Percentiles rank a stretch among this genome's conserved stretches.
Conservation (phyloP, 225 moss, liverwort and hornwort genomes). For the Polytrichum commune region DNA sequence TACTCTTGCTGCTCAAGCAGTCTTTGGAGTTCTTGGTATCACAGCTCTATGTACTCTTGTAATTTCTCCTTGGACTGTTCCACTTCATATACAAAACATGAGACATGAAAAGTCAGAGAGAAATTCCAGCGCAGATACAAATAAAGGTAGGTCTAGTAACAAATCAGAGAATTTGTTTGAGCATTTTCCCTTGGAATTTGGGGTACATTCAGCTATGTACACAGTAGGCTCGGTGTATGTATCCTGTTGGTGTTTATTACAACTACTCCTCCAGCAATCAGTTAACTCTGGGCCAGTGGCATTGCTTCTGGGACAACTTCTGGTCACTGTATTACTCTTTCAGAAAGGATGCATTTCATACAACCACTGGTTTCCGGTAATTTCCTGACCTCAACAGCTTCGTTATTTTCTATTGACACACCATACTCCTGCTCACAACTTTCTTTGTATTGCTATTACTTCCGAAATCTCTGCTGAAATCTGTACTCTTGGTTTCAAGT, state of each 20-base stretch:
- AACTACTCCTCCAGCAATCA: slow-evolving; percentile 74
- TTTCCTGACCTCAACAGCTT: neutral
- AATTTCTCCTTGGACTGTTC: slow-evolving; percentile 65
- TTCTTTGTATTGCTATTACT: too few species aligned
- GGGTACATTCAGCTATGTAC: slow-evolving; percentile 40
- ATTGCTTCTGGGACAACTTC: slow-evolving; percentile 63
- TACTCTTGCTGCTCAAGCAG: slow-evolving; percentile 48
- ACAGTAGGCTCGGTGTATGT: slow-evolving; percentile 56
- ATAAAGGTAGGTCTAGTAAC: neutral
- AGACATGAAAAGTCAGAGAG: neutral
- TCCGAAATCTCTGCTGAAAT: too few species aligned
- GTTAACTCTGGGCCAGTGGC: slow-evolving; percentile 67
- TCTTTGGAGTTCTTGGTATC: slow-evolving; percentile 56
- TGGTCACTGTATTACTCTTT: slow-evolving; percentile 44
- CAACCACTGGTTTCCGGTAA: slow-evolving; percentile 55
- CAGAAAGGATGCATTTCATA: slow-evolving; percentile 15
- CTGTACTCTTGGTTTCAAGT: too few species aligned
- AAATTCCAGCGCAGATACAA: neutral
- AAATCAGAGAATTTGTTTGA: neutral
- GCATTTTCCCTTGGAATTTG: slow-evolving; percentile 34
- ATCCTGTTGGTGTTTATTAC: slow-evolving; percentile 84
- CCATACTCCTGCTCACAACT: too few species aligned
- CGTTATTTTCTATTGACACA: too few species aligned
- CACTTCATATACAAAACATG: slow-evolving; percentile 16
- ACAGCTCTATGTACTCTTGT: slow-evolving; percentile 39